Evolutionary conservation across 2,329 filamentous ascomycete genomes (phyloP).

Genomic region (Trichoderma sp.): DNA sequence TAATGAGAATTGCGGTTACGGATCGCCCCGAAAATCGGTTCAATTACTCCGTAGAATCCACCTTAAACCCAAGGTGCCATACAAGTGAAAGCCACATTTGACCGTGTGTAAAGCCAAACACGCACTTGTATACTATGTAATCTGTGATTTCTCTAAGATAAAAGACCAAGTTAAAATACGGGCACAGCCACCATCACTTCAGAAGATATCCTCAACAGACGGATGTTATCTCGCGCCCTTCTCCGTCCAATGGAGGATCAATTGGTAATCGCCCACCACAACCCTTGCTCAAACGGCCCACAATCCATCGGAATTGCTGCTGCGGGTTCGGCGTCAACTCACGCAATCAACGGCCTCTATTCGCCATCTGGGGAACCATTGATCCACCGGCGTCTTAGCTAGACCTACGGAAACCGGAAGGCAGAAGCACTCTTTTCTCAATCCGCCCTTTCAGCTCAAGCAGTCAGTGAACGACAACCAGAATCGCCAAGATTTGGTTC

Average conservation of each 20-base stretch:
- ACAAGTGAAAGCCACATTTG: background rate
- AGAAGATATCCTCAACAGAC: background rate
- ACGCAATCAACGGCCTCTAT: slow-evolving; percentile 9
- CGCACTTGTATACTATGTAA: background rate
- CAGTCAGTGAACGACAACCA: background rate
- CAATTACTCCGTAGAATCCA: background rate
- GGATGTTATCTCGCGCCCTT: background rate
- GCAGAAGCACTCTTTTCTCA: background rate
- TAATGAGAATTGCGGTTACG: background rate
- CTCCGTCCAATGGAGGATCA: background rate
- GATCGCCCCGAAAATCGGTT: background rate
- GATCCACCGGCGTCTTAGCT: background rate
- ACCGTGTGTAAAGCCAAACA: background rate
- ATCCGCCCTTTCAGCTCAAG: background rate
- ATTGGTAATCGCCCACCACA: slow-evolving; percentile 1
- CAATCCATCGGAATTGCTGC: background rate
- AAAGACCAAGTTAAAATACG: background rate
- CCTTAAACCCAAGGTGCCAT: background rate
- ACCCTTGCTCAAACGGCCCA: background rate
- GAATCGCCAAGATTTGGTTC: background rate
- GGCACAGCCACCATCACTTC: background rate
- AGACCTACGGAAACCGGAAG: background rate
- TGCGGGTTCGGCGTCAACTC: background rate
- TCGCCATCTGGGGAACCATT: background rate
- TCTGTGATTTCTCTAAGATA: background rate